Evolutionary conservation across 78 protist genomes (phyloP).

Genomic region (Dictyostelium discoideum): DNA sequence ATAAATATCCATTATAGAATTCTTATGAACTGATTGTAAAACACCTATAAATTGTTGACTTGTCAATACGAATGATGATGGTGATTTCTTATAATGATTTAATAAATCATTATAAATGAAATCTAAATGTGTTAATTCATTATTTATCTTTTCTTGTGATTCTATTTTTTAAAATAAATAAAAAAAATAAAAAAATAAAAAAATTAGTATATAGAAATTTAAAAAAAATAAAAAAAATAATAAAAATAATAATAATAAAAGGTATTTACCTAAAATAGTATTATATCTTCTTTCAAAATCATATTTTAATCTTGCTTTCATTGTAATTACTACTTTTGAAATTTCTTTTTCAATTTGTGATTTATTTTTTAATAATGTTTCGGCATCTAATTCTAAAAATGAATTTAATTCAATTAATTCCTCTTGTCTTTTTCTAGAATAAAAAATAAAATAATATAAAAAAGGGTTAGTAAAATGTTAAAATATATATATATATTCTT

Average conservation of each 20-base stretch:
- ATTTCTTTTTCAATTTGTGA: constrained; percentile 36
- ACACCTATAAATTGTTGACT: constrained; percentile 3
- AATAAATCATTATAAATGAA: constrained; percentile 35
- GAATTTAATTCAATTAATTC: constrained; percentile 41
- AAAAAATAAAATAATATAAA: neutral
- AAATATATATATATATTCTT: neutral
- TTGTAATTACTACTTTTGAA: neutral
- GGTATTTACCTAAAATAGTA: constrained; percentile 31
- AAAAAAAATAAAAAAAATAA: too few species aligned
- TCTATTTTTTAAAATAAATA: neutral
- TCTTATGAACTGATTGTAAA: constrained; percentile 57
- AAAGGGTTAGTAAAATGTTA: neutral
- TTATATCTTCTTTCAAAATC: constrained; percentile 39
- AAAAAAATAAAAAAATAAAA: neutral
- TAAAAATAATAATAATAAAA: neutral
- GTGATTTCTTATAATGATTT: constrained; percentile 60
- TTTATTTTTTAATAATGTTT: constrained; percentile 51
- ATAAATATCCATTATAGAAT: constrained; percentile 59
- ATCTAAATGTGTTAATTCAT: constrained; percentile 62
- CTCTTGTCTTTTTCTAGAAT: constrained; percentile 70
- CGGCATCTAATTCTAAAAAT: constrained; percentile 62
- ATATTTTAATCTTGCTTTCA: constrained; percentile 37
- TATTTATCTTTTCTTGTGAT: constrained; percentile 58
- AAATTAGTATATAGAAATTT: neutral
- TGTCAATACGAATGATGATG: constrained; percentile 31